phyloP scores from a whole-genome alignment of 2,329 filamentous ascomycete species.

The Cladorrhinum sp. region DNA sequence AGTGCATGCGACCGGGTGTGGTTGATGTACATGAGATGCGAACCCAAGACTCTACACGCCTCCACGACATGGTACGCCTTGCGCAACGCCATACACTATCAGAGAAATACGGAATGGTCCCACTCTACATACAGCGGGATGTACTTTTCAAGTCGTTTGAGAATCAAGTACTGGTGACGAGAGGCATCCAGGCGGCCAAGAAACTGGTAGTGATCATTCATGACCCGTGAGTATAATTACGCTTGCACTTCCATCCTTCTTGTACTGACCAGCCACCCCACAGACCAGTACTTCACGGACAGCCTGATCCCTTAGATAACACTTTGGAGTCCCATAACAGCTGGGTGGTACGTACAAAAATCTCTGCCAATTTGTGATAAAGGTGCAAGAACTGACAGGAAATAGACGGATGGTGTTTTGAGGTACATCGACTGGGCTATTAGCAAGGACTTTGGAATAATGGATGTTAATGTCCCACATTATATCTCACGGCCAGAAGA shows the following conservation, averaged over 20 bases:
- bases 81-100: constrained; percentile 72
- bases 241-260: neutral
- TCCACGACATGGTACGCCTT: constrained; percentile 76
- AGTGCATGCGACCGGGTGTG: constrained; percentile 74
- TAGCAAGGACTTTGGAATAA: constrained; percentile 72
- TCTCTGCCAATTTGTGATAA: neutral
- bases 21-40: constrained; percentile 53
- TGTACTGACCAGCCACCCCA: constrained; percentile 18
- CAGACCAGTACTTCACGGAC: constrained; percentile 68
- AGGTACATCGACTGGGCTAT: constrained; percentile 83
- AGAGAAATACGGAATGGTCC: constrained; percentile 72
- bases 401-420: constrained; percentile 73
- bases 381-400: constrained; percentile 26
- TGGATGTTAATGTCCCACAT: constrained; percentile 88
- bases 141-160: constrained; percentile 73
- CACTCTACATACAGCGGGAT: constrained; percentile 74
- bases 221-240: constrained; percentile 64
- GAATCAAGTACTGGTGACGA: constrained; percentile 81
- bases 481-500: constrained; percentile 65
- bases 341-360: constrained; percentile 68
- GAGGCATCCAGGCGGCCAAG: constrained; percentile 61
- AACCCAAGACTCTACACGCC: constrained; percentile 54
- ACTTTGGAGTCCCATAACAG: constrained; percentile 78
- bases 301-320: constrained; percentile 67
- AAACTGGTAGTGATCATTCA: constrained; percentile 85